phyloP scores from a whole-genome alignment of 179 eudicot genomes.

The Nepenthes alata region DNA sequence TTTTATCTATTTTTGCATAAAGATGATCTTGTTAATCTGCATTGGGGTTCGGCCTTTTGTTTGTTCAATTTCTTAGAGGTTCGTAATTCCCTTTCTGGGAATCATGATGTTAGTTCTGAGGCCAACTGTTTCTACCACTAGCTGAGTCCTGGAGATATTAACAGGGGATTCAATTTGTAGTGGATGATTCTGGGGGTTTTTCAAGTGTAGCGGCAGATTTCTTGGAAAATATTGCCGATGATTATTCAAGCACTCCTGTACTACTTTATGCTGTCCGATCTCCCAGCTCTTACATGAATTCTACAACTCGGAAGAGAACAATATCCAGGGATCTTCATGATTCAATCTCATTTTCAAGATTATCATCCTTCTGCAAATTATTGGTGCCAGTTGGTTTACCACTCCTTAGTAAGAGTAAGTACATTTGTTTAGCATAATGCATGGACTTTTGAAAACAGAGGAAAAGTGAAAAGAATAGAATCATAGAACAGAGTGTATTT shows the following conservation, averaged over 20 bases:
- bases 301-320: slow-evolving; percentile 31
- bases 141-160: slow-evolving; percentile 8
- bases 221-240: slow-evolving; percentile 74
- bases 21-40: too few species aligned
- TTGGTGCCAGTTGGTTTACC: slow-evolving; percentile 81
- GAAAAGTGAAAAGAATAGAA: neutral
- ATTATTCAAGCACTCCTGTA: slow-evolving; percentile 68
- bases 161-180: slow-evolving; percentile 83
- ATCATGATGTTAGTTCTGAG: neutral
- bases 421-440: too few species aligned
- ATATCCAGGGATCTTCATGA: slow-evolving; percentile 58
- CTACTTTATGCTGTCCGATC: slow-evolving; percentile 55
- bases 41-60: too few species aligned
- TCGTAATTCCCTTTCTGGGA: neutral
- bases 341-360: slow-evolving; percentile 67
- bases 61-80: neutral
- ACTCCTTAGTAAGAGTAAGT: slow-evolving; percentile 54
- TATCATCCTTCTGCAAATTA: slow-evolving; percentile 64
- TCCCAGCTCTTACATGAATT: slow-evolving; percentile 34
- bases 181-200: slow-evolving; percentile 89
- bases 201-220: slow-evolving; percentile 74
- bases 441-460: too few species aligned
- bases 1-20: too few species aligned
- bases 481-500: too few species aligned
- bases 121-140: neutral